Percentiles rank a stretch among this genome's conserved stretches.
These are phyloP conservation scores for Bondarzewia mesenterica DNA, from an alignment of 1,284 basidiomycete genomes.

Conservation along the genomic window DNA sequence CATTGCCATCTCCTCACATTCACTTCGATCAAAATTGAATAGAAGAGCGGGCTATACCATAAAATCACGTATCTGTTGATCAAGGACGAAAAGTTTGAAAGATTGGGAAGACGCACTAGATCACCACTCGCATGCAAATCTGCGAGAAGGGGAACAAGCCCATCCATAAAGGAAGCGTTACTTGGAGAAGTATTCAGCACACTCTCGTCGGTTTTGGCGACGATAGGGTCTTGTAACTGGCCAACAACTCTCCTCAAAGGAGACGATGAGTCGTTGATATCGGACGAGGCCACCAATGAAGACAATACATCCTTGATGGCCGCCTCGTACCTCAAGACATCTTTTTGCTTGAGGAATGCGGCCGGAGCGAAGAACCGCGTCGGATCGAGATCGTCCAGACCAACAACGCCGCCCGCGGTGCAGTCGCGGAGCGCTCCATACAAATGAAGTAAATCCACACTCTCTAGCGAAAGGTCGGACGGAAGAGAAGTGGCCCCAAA, in stretches of 20 bases:
- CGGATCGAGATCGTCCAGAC: conserved; percentile 35
- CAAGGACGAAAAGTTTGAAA: too few species aligned
- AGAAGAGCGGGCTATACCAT: conserved; percentile 49
- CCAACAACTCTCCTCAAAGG: conserved; percentile 32
- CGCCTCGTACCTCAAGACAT: conserved; percentile 50
- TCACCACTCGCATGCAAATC: conserved; percentile 44
- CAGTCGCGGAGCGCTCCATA: conserved; percentile 33
- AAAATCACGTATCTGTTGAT: conserved; percentile 5
- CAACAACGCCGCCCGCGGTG: conserved; percentile 14
- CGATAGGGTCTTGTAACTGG: conserved; percentile 30
- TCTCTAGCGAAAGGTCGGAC: conserved; percentile 53
- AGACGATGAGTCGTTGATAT: conserved; percentile 27
- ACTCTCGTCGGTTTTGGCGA: conserved; percentile 17
- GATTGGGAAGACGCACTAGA: conserved; percentile 34
- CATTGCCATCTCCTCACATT: conserved; percentile 47
- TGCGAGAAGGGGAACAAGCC: conserved; percentile 43
- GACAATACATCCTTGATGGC: conserved; percentile 38
- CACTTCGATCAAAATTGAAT: conserved; percentile 55
- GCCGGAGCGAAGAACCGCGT: conserved; percentile 32
- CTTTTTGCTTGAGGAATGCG: conserved; percentile 42
- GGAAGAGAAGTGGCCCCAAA: conserved; percentile 45
- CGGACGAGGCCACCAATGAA: conserved; percentile 28
- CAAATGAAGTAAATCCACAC: conserved; percentile 44
- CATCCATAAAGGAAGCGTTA: conserved; percentile 26
- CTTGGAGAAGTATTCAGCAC: conserved; percentile 26